Base-by-base conservation (phyloP, 2,329 filamentous ascomycete genomes). In the Whalleya microplaca region DNA sequence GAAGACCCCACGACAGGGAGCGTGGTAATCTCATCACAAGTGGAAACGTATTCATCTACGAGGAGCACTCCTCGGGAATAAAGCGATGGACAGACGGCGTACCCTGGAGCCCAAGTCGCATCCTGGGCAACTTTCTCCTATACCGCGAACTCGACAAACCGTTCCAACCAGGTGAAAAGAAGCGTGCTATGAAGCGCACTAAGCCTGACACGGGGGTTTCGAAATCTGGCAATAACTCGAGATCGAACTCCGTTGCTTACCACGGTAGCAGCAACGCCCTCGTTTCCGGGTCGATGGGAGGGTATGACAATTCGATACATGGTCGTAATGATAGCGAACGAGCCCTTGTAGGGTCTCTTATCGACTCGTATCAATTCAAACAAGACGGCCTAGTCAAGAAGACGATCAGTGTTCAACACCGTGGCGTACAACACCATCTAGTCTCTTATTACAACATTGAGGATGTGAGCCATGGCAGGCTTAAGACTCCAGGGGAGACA, bases 61-160 rank as follows among this genome's bases (percentile, higher is more conserved):
- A 96, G 69, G 92, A 96, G 72, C 88, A 91, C 59, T 88, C 91
- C 0, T 96, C 92, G 0, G 92, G 92, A 4, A 96, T 96, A 76
- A 96, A 96, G 76, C 83, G 93, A 53, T 97, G 93, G 93, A 96
- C 92, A 0, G 93, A 97, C 65, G 92, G 93, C 14, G 85, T 94
- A 10, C 88, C 89, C 6, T 97, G 93, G 93, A 96, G 91, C 65
- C 93, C 93, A 0, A 96, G 88, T 72, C 87, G 90, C 16, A 94
- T 96, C 46, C 79, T 94, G 46, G 89, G 88, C 56, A 95, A 95
- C 70, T 96, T 92, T 66, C 81, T 96, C 43, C 84, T 96, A 64
- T 96, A 96, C 69, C 86, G 92, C 27, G 91, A 96, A 71, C 81
- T 96, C 43, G 84, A 90, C 61, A 86, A 88, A 66, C 86, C 88